These are phyloP conservation scores for Kodamaea plutei DNA, from an alignment of 1,139 yeast genomes.

Conservation along the genomic window DNA sequence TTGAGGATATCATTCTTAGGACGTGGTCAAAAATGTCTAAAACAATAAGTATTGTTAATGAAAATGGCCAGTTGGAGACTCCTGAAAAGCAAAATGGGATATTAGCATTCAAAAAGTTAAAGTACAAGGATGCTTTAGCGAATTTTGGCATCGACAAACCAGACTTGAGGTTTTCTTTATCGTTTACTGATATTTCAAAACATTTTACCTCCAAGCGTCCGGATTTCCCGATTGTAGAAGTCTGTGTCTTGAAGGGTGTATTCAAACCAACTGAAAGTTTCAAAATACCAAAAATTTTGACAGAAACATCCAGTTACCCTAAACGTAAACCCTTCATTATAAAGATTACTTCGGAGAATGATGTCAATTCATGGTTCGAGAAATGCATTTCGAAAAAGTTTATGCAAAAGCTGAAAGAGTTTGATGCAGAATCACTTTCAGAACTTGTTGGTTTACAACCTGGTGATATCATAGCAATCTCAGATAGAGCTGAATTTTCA, in stretches of 20 bases:
- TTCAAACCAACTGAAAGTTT: constrained; percentile 31
- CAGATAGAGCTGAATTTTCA: constrained; percentile 60
- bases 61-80: constrained; percentile 19
- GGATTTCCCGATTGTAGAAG: constrained; percentile 66
- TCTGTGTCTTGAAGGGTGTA: constrained; percentile 56
- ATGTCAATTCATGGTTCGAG: constrained; percentile 41
- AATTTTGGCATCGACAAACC: constrained; percentile 93
- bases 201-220: constrained; percentile 34
- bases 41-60: constrained; percentile 34
- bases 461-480: constrained; percentile 75
- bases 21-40: constrained; percentile 53
- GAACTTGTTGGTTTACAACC: constrained; percentile 38
- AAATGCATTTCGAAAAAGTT: constrained; percentile 30
- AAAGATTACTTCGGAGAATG: constrained; percentile 39
- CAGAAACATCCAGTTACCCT: constrained; percentile 53
- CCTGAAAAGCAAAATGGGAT: constrained; percentile 13
- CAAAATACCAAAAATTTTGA: constrained; percentile 34
- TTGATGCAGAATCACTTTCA: constrained; percentile 23
- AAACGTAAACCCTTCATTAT: constrained; percentile 58
- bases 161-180: constrained; percentile 64
- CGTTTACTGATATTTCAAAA: constrained; percentile 46
- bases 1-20: constrained; percentile 52
- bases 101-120: constrained; percentile 40
- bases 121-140: constrained; percentile 66
- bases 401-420: constrained; percentile 14